Base-by-base conservation (phyloP, 352 stramenopile species). In the Phytopythium sindhum region DNA sequence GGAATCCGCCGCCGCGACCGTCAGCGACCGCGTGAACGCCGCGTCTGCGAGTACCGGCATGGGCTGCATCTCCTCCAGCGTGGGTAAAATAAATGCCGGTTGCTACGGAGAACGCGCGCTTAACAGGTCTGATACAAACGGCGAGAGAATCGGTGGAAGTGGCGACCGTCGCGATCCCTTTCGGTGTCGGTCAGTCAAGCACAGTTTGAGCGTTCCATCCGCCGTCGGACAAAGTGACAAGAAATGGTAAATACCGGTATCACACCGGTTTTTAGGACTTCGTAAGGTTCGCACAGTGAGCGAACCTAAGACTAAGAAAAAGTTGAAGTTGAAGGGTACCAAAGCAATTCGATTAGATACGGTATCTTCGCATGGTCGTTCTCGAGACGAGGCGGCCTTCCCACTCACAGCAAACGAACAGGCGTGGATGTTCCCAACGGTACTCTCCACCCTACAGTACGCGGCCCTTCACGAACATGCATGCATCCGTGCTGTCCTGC, bases 191-290 rank as follows among this genome's bases (percentile, higher is more conserved):
- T 14, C 37, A 21, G 11, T 12, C 35, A 39, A 39, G 35, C 14
- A 44, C 37, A 45, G 39, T 45, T 45, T 17, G 33, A n/a, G 12
- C 42, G 14, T 10, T 48, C 35, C 15, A 10, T 10, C 44, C 57
- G 57, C 42, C 57, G 57, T 63, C 57, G 57, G 57, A 63, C 44
- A 63, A 63, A 57, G 2, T 19, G 51, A 39, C 33, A 39, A 6
- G 33, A 39, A 39, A 39, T 2, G 33, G 33, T 14, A 53, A 15
- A 29, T 26, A 53, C 45, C 45, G 45, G 45, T 53, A 53, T 53
- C 9, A 9, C 9, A 37, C 33, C 33, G 33, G 33, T 39, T 50
- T 39, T 14, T 6, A 39, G 1, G 3, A 2, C 1, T 15, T 39
- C 10, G 33, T 39, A 45, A 45, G n/a, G 39, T 45, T 45, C 39